Evolutionary conservation across 1,284 basidiomycete species (phyloP), one percentile per base, ranked within the genome.

Genomic region (Pseudozyma tsukubaensis): DNA sequence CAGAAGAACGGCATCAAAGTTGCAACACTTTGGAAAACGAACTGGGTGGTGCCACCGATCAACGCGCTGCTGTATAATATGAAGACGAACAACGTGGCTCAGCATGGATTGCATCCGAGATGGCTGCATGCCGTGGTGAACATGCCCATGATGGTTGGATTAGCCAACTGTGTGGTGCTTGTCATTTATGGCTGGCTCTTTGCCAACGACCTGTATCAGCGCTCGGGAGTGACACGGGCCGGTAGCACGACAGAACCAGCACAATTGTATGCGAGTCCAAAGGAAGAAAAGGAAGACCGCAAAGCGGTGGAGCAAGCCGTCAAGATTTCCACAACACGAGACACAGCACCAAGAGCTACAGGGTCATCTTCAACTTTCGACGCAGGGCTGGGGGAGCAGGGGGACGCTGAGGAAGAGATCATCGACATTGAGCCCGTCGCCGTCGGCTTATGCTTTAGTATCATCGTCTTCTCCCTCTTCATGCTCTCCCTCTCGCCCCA

Each of bases 1-100:
- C n/a, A 55, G 1, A 29, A 21, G 6, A 45, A 45, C 1, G 59
- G 42, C 4, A 14, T 35, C 11, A 10, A 56, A 11, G 49, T 59
- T 21, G 59, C 61, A 14, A 32, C 8, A 1, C 12, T 53, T 13
- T 29, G 43, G 53, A 16, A 49, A 0, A 47, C 59, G 1, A 34
- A 40, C 4, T 63, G 58, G 59, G 64, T 75, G 0, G 13, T 82
- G 1, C 71, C 84, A 6, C 85, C 85, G 0, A 42, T 83, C 61
- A 84, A 83, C 49, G 74, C 83, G 16, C 63, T 85, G n/a, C 49
- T 64, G 37, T 85, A 85, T 64, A 85, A 85, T 50, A n/a, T 78
- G 9, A 56, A 64, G 21, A 50, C 61, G 13, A 43, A 50, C 4
- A 85, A 85, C 48, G 81, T 85, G 13, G 77, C 78, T 0, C 52